Evolutionary conservation across 495 filamentous ascomycete genomes (phyloP), one percentile per base, ranked within the genome.

Genomic region (Podospora australis): DNA sequence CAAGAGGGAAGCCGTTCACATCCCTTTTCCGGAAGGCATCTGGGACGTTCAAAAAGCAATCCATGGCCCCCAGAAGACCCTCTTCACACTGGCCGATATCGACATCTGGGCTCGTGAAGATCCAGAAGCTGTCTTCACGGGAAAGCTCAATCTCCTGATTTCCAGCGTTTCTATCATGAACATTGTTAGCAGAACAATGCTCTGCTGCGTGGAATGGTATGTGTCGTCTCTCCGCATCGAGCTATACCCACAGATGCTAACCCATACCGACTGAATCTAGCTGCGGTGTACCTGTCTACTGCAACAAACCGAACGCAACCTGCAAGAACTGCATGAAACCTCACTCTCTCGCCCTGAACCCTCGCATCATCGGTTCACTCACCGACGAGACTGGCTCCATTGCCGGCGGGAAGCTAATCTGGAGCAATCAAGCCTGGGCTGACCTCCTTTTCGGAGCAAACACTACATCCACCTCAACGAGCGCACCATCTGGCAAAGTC

Each of bases 51-150:
- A 79, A 14, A 50, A 53, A n/a, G 68, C 69, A 6, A 62, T 67
- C 34, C 51, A 63, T 26, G 71, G 74, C 4, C 59, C 69, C 4
- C 49, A 60, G n/a, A 64, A 75, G 39, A 69, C 71, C 4, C 58
- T 81, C 24, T 84, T 74, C 49, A 81, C 73, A 0, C 50, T 85
- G 14, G 78, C 74, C 20, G 78, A 84, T 39, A 53, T 85, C 7
- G 81, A 83, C 58, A 71, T 77, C n/a, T 78, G 69, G 61, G 75
- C 73, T 7, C 61, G 71, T 19, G 40, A 55, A 2, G 55, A 66
- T 48, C 30, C 55, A 6, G 28, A 38, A 17, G 63, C 70, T 9
- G 59, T 59, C 20, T 81, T 82, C 60, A 76, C 70, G 8, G 82
- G 79, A 21, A 83, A 77, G 50, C 62, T 86, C 44, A 81, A 71